A percentile compares a stretch with the other conserved stretches of the same genome.
phyloP scores from a whole-genome alignment of 2,329 filamentous ascomycete genomes.

The Exophiala sideris region DNA sequence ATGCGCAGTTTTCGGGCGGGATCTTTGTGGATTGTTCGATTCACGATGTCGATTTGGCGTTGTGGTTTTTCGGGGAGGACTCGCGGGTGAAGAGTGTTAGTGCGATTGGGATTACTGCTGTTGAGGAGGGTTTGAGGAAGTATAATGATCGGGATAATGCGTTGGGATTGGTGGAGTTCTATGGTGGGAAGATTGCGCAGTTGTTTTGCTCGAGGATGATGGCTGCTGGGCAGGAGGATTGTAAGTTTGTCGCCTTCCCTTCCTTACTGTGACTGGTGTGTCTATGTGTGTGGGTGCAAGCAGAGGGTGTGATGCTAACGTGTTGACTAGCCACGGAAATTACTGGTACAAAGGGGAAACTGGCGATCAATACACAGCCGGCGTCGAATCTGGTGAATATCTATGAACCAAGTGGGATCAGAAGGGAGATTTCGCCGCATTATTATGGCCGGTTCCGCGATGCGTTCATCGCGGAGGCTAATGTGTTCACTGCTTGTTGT shows the following conservation, averaged over 20 bases:
- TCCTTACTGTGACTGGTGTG: constrained; percentile 19
- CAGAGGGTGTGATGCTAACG: background rate
- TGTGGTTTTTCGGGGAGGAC: constrained; percentile 61
- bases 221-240: constrained; percentile 64
- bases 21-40: constrained; percentile 71
- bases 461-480: constrained; percentile 62
- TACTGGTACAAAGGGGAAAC: constrained; percentile 63
- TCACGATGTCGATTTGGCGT: constrained; percentile 65
- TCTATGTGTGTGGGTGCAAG: background rate
- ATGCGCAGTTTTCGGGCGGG: constrained; percentile 62
- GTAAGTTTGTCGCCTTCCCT: constrained; percentile 26
- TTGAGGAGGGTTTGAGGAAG: constrained; percentile 56
- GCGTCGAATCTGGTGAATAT: constrained; percentile 54
- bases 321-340: constrained; percentile 51
- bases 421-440: constrained; percentile 57
- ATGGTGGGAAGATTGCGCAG: constrained; percentile 60
- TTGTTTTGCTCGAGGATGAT: constrained; percentile 65
- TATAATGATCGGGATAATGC: constrained; percentile 62
- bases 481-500: constrained; percentile 60
- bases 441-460: constrained; percentile 63
- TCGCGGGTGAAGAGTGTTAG: constrained; percentile 54
- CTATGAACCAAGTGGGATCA: constrained; percentile 53
- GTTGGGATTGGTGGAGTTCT: constrained; percentile 64
- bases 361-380: constrained; percentile 60
- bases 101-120: constrained; percentile 57